Conservation (phyloP, 352 stramenopile genomes). For the Albugo candida region DNA sequence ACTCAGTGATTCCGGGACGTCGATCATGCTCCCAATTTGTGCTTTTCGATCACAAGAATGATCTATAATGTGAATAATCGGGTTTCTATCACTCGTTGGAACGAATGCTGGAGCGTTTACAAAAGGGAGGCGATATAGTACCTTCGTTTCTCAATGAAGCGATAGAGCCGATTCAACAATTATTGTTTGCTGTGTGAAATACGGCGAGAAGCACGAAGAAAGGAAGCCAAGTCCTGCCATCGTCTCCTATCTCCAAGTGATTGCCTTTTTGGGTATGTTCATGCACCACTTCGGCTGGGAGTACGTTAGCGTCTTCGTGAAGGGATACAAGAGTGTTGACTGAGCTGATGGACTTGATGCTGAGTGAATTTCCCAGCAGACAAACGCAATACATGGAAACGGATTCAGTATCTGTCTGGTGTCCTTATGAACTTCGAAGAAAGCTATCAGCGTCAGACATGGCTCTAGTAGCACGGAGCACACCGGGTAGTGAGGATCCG, state of each 20-base stretch:
- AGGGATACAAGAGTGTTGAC: slow-evolving; percentile 12
- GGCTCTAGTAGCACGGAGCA: not conserved
- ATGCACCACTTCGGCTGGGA: slow-evolving; percentile 27
- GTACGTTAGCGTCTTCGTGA: slow-evolving; percentile 21
- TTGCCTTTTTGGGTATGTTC: slow-evolving; percentile 26
- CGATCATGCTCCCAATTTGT: slow-evolving; percentile 23
- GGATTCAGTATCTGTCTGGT: too few species aligned
- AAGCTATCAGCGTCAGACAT: slow-evolving; percentile 50
- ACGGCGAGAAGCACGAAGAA: slow-evolving; percentile 15
- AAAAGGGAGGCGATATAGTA: too few species aligned
- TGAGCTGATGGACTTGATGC: slow-evolving; percentile 26
- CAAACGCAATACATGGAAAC: slow-evolving; percentile 32
- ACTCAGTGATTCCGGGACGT: slow-evolving; percentile 36
- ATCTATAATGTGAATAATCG: slow-evolving; percentile 3
- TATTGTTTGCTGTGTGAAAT: slow-evolving; percentile 23
- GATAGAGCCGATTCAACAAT: too few species aligned
- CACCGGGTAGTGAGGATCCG: too few species aligned
- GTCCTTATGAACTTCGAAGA: too few species aligned
- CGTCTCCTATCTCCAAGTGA: slow-evolving; percentile 34
- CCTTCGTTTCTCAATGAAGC: too few species aligned
- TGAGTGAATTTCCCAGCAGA: slow-evolving; percentile 57
- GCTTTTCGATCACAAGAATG: slow-evolving; percentile 2
- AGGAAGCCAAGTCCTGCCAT: slow-evolving; percentile 36
- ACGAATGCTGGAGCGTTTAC: too few species aligned
- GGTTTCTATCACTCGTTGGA: slow-evolving; percentile 23